Evolutionary conservation across 495 filamentous ascomycete genomes (phyloP).

Genomic region (Penicillium mononematosum): DNA sequence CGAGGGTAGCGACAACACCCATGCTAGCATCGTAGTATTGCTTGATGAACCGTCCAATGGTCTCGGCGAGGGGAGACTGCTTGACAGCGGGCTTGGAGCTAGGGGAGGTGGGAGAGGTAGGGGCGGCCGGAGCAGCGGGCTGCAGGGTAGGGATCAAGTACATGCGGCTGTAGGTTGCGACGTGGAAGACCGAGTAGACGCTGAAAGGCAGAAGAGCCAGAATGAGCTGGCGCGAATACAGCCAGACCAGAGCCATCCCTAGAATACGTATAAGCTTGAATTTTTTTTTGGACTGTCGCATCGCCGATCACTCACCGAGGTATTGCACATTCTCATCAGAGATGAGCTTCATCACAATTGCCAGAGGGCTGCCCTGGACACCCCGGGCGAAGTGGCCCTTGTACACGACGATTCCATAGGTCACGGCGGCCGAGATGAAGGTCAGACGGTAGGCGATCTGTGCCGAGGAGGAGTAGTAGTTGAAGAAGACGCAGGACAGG

Average conservation of each 20-base stretch:
- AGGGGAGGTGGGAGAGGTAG: slow-evolving; percentile 57
- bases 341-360: slow-evolving; percentile 60
- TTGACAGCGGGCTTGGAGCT: slow-evolving; percentile 56
- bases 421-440: slow-evolving; percentile 82
- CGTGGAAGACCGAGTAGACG: slow-evolving; percentile 98
- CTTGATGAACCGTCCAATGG: slow-evolving; percentile 91
- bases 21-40: slow-evolving; percentile 91
- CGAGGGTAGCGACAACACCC: slow-evolving; percentile 74
- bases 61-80: slow-evolving; percentile 69
- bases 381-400: slow-evolving; percentile 88
- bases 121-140: slow-evolving; percentile 35
- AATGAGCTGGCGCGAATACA: slow-evolving; percentile 83
- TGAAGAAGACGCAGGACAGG: slow-evolving; percentile 80
- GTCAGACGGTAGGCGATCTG: slow-evolving; percentile 82
- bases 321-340: slow-evolving; percentile 98
- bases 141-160: slow-evolving; percentile 54
- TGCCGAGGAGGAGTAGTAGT: slow-evolving; percentile 70
- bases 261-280: slow-evolving; percentile 14
- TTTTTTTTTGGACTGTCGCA: background rate
- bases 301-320: slow-evolving; percentile 62
- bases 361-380: slow-evolving; percentile 57
- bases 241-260: slow-evolving; percentile 97
- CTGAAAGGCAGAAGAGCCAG: slow-evolving; percentile 90
- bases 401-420: slow-evolving; percentile 99
- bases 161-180: slow-evolving; percentile 68